Evolutionary conservation across 2,329 filamentous ascomycete genomes (phyloP).

Genomic region (Neospermospora avenae): DNA sequence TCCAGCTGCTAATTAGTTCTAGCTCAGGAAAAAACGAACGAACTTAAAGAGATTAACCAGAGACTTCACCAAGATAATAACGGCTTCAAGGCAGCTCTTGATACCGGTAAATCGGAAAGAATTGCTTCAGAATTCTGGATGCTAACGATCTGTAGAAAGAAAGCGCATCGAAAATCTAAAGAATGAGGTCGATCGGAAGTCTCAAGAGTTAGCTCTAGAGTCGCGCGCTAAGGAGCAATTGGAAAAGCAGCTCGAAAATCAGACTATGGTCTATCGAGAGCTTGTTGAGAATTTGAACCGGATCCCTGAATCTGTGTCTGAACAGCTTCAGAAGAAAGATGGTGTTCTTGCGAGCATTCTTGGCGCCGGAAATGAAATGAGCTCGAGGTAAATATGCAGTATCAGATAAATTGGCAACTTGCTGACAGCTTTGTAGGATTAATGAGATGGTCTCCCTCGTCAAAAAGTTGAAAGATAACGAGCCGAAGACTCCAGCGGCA

Average conservation of each 20-base stretch:
- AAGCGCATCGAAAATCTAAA: conserved; percentile 12
- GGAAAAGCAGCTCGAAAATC: conserved; percentile 19
- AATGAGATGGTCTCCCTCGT: conserved; percentile 20
- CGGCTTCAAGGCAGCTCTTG: neutral
- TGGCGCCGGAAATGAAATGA: conserved; percentile 17
- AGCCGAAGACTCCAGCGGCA: conserved; percentile 15
- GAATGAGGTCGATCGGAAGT: conserved; percentile 14
- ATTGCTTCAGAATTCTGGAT: neutral
- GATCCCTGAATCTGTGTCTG: conserved; percentile 14
- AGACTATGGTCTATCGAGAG: conserved; percentile 19
- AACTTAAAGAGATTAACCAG: neutral
- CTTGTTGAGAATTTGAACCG: conserved; percentile 25
- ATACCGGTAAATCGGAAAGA: neutral
- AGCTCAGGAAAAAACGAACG: neutral
- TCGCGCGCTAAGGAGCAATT: conserved; percentile 17
- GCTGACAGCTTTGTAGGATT: conserved; percentile 23
- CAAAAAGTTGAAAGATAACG: conserved; percentile 12
- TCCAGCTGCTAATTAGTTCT: neutral
- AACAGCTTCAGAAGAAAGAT: conserved; percentile 24
- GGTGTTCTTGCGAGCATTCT: conserved; percentile 23
- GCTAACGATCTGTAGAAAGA: conserved; percentile 2
- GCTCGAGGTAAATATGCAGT: conserved; percentile 30
- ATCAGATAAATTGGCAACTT: neutral
- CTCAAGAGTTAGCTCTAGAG: conserved; percentile 20
- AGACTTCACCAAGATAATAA: neutral